Evolutionary conservation across 1,284 basidiomycete species (phyloP).

Genomic region (Ustanciosporium gigantosporum): DNA sequence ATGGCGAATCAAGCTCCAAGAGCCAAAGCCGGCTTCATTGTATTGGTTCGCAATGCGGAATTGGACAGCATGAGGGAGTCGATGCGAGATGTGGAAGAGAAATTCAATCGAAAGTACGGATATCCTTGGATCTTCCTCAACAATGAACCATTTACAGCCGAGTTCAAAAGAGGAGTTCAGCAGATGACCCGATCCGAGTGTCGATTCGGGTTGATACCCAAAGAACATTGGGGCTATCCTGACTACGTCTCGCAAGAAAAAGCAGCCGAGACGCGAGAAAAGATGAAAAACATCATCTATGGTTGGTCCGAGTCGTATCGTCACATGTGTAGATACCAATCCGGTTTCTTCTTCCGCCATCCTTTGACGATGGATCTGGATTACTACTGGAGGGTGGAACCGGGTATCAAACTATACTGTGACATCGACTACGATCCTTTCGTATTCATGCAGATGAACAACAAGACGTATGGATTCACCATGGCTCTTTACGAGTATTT

Average conservation of each 20-base stretch:
- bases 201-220: constrained; percentile 77
- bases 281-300: constrained; percentile 80
- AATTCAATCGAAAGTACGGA: constrained; percentile 59
- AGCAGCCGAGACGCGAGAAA: constrained; percentile 69
- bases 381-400: constrained; percentile 91
- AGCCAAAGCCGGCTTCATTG: constrained; percentile 60
- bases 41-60: constrained; percentile 60
- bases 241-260: constrained; percentile 69
- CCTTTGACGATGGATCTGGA: constrained; percentile 71
- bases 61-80: constrained; percentile 50
- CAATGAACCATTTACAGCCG: constrained; percentile 61
- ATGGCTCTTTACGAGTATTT: constrained; percentile 78
- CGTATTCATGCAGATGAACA: constrained; percentile 78
- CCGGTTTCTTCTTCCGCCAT: constrained; percentile 70
- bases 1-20: constrained; percentile 51
- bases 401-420: constrained; percentile 76
- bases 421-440: constrained; percentile 82
- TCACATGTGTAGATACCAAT: constrained; percentile 83
- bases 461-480: constrained; percentile 75
- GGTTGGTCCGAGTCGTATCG: constrained; percentile 71
- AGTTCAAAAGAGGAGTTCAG: constrained; percentile 60
- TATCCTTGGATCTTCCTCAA: constrained; percentile 64
- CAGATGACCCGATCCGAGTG: constrained; percentile 57
- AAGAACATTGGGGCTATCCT: constrained; percentile 82
- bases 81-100: constrained; percentile 54